Evolutionary conservation across 2,329 filamentous ascomycete species (phyloP), one percentile per base, ranked within the genome.

Genomic region (Venturia effusa): DNA sequence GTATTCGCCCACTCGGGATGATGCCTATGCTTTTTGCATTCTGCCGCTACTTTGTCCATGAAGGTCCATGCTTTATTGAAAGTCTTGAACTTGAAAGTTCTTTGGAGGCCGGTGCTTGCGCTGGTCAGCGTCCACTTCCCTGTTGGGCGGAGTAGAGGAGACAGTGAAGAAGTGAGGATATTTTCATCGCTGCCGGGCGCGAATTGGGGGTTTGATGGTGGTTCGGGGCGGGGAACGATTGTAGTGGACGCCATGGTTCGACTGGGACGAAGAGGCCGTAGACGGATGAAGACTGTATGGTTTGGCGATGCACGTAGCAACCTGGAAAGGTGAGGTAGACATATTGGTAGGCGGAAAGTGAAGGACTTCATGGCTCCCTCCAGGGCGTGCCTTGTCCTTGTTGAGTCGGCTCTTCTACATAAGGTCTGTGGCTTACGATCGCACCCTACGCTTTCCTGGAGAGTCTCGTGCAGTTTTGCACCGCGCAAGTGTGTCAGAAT

Each of bases 1-100:
- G 61, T 60, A 61, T 66, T 66, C 3, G 65, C 48, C 65, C 65
- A 66, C 34, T 66, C 65, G 17, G 65, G 64, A 45, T 66, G 65
- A 59, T 66, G 65, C 15, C 43, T 45, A 19, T 24, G 45, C n/a
- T 22, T 48, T 37, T 63, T 54, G 32, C 59, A 59, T 32, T 59
- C 30, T n/a, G n/a, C 59, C 1, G 65, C 65, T n/a, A 66, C 61
- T 27, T 17, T 15, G 40, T 59, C 41, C 64, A 66, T 66, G 51
- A 65, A 66, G 3, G 17, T 32, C 65, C 64, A 65, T n/a, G 65
- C 59, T 11, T 43, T 48, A 34, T 66, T 66, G 65, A 66, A 66
- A 19, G 65, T 66, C 54, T 61, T 63, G 64, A 66, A 66, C 30
- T 45, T 45, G 37, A 66, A 59, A 15, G 15, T 34, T n/a, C 63